Evolutionary conservation across 2,329 filamentous ascomycete genomes (phyloP).

Genomic region (Claviceps citrina): DNA sequence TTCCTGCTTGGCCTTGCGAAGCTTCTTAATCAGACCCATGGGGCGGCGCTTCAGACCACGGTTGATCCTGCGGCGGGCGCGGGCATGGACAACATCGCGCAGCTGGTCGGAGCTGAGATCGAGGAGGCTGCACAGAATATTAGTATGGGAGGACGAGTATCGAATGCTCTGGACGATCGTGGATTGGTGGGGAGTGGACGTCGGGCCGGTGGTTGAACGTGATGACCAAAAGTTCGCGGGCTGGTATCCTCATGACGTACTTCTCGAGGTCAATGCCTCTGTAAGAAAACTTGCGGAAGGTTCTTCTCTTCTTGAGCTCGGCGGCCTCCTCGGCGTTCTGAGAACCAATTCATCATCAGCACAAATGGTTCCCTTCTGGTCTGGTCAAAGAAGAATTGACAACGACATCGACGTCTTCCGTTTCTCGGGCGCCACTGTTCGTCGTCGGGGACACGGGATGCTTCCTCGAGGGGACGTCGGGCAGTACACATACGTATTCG

Average conservation of each 20-base stretch:
- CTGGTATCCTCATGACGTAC: constrained; percentile 42
- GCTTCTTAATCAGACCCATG: constrained; percentile 99
- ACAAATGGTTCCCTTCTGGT: neutral
- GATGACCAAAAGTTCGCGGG: neutral
- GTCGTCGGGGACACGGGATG: constrained; percentile 15
- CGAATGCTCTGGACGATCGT: neutral
- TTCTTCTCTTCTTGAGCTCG: constrained; percentile 99
- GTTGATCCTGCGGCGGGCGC: constrained; percentile 98
- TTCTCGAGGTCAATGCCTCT: constrained; percentile 98
- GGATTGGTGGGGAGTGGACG: neutral
- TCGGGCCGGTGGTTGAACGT: neutral
- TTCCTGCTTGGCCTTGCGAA: constrained; percentile 98
- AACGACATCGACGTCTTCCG: neutral
- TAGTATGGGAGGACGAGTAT: too few species aligned
- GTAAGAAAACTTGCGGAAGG: constrained; percentile 99
- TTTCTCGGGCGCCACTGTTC: neutral
- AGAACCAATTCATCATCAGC: constrained; percentile 16
- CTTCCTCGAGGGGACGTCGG: constrained; percentile 13
- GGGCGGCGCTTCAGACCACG: constrained; percentile 99
- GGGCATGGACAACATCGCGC: constrained; percentile 97
- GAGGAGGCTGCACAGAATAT: constrained; percentile 56
- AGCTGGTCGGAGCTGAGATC: constrained; percentile 97
- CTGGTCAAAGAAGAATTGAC: neutral
- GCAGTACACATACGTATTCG: constrained; percentile 60
- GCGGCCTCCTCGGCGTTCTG: constrained; percentile 96